Base-by-base conservation (phyloP, 495 filamentous ascomycete genomes). In the Penicillium silybi region DNA sequence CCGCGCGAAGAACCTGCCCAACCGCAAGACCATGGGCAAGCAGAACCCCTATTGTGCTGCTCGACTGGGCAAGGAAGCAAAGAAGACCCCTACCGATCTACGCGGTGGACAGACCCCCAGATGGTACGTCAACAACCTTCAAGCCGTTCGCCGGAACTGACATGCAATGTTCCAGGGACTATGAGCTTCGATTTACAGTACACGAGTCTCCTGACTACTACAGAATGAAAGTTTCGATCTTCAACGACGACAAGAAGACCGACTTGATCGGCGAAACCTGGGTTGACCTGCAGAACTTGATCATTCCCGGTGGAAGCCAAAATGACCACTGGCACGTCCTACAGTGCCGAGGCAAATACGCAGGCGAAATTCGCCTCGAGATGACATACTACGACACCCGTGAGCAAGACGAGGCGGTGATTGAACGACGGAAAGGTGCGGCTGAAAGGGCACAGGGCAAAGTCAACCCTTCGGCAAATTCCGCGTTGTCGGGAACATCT, bases 1-100 rank as follows among this genome's bases (percentile, higher is more conserved):
- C 69, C 81, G 88, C 41, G 89, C 87, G 7, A 97, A 95, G 80
- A 99, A 99, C 65, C 75, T 99, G 48, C 93, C 95, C 37, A 99
- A 97, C 68, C 75, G 90, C 53, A 92, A 92, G 75, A 90, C 90
- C 2, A 95, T 97, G 78, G 92, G 95, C 48, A 99, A 99, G 73
- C 93, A 99, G 72, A 90, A 97, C 66, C 92, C 95, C 6, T 99
- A 97, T 65, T 96, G 91, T 70, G 92, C 95, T 41, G 90, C 89
- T 32, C 80, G 93, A 40, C 70, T 99, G 26, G 93, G 92, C 9
- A 99, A 99, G 68, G 92, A 97, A 70, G 95, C 92, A 16, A 96
- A 95, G 79, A 96, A 96, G 73, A 99, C 93, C 2, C 88, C 88
- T 23, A 96, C 92, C 6, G 95, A 99, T 71, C 83, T 90, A 53